phyloP scores from a whole-genome alignment of 805 yeast genomes.

The Kockiozyma suomiensis region DNA sequence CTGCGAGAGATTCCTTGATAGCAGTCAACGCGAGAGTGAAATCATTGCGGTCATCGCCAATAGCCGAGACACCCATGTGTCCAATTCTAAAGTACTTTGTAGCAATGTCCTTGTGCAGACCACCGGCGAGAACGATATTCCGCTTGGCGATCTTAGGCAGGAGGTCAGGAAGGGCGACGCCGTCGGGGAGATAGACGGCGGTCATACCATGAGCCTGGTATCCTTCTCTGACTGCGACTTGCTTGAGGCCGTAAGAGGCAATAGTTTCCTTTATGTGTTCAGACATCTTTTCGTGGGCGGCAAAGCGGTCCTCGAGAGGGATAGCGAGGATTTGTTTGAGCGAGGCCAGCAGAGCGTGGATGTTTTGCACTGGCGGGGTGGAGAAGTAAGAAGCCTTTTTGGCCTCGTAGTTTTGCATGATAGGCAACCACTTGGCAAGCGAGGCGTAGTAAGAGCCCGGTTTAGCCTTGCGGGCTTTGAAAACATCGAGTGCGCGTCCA shows the following conservation, averaged over 20 bases:
- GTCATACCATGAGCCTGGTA: slow-evolving; percentile 87
- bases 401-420: slow-evolving; percentile 81
- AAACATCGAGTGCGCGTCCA: slow-evolving; percentile 71
- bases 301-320: slow-evolving; percentile 60
- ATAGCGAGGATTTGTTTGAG: slow-evolving; percentile 67
- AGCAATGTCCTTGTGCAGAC: slow-evolving; percentile 78
- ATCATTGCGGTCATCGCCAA: slow-evolving; percentile 58
- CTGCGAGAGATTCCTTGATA: slow-evolving; percentile 54
- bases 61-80: slow-evolving; percentile 88
- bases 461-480: slow-evolving; percentile 51
- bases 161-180: slow-evolving; percentile 67
- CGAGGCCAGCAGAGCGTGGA: slow-evolving; percentile 78
- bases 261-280: slow-evolving; percentile 63
- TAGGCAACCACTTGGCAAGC: slow-evolving; percentile 82
- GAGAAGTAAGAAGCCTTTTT: slow-evolving; percentile 85
- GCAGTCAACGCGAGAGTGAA: slow-evolving; percentile 54
- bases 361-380: slow-evolving; percentile 91
- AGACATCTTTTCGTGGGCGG: slow-evolving; percentile 64
- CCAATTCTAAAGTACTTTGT: slow-evolving; percentile 90
- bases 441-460: slow-evolving; percentile 64
- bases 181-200: slow-evolving; percentile 80
- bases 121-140: slow-evolving; percentile 84
- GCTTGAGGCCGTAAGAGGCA: slow-evolving; percentile 62
- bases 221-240: slow-evolving; percentile 60
- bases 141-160: slow-evolving; percentile 57